Conservation (phyloP, 176 grass and related monocot species). For the Themeda triandra region DNA sequence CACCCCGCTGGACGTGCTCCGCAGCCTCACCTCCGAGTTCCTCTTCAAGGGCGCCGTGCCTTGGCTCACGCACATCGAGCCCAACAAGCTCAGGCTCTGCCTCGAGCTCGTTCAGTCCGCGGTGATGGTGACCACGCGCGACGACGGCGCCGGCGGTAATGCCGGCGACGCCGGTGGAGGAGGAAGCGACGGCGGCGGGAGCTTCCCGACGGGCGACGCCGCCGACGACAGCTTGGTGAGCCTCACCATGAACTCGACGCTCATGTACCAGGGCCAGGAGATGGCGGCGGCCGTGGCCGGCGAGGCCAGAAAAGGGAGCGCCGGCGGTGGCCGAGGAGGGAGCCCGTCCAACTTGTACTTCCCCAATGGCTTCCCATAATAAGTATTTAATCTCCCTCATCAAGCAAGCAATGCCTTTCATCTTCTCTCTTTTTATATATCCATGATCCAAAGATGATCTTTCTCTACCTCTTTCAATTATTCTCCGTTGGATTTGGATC, state of each 20-base stretch:
- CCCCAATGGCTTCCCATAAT: constrained; percentile 63
- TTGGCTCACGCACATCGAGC: constrained; percentile 86
- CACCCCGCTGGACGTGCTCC: constrained; percentile 84
- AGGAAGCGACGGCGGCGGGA: constrained; percentile 32
- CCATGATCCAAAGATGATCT: neutral
- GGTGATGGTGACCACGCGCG: constrained; percentile 76
- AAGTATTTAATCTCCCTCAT: neutral
- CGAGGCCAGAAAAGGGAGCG: constrained; percentile 48
- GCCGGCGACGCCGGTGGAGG: constrained; percentile 27
- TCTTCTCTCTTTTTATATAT: neutral
- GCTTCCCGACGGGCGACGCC: constrained; percentile 34
- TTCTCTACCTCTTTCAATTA: neutral
- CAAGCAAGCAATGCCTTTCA: neutral
- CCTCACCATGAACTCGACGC: constrained; percentile 80
- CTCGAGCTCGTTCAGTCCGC: constrained; percentile 96
- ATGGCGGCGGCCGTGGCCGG: constrained; percentile 40
- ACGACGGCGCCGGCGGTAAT: constrained; percentile 51
- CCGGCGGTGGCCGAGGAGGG: constrained; percentile 37
- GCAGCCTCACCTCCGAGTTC: constrained; percentile 94
- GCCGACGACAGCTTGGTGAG: constrained; percentile 80
- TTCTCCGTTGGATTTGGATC: neutral
- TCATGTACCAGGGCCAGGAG: constrained; percentile 71
- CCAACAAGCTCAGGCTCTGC: constrained; percentile 94
- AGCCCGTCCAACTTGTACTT: constrained; percentile 66
- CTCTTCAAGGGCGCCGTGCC: constrained; percentile 98